phyloP scores from a whole-genome alignment of 345 rosid genomes.

The Euclidium syriacum region DNA sequence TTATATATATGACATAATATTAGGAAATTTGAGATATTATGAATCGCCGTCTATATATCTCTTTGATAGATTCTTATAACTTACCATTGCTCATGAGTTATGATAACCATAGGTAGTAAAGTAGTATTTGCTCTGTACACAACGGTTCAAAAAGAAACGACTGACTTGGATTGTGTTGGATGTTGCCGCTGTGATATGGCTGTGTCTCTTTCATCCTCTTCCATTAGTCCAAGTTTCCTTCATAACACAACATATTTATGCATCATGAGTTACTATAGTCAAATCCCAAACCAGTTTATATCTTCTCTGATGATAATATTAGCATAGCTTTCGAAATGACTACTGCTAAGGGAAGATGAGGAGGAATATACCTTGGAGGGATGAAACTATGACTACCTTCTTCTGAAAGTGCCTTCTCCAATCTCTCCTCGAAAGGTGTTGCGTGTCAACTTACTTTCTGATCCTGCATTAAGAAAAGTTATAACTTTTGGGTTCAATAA shows the following conservation, averaged over 20 bases:
- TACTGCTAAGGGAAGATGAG: not conserved
- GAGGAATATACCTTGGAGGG: not conserved
- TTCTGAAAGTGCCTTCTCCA: slow-evolving; percentile 86
- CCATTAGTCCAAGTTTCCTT: slow-evolving; percentile 51
- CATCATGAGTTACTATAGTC: not conserved
- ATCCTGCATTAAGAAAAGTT: slow-evolving; percentile 48
- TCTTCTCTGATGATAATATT: no score
- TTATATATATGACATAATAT: not conserved
- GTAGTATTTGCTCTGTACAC: not conserved
- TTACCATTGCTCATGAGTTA: not conserved
- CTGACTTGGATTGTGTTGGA: slow-evolving; percentile 49
- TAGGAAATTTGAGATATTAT: not conserved
- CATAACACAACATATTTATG: slow-evolving; percentile 17
- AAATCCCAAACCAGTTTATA: not conserved
- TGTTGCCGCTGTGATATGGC: slow-evolving; percentile 46
- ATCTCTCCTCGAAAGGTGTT: slow-evolving; percentile 88
- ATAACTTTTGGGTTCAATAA: not conserved
- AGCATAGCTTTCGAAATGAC: no score
- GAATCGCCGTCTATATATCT: not conserved
- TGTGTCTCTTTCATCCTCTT: slow-evolving; percentile 54
- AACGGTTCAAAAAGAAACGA: slow-evolving; percentile 46
- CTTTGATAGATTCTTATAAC: not conserved
- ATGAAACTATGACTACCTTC: slow-evolving; percentile 15
- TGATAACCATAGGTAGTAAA: not conserved
- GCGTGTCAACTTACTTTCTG: slow-evolving; percentile 96